phyloP scores from a whole-genome alignment of 306 rosid genomes.

The Citrullus colocynthis region DNA sequence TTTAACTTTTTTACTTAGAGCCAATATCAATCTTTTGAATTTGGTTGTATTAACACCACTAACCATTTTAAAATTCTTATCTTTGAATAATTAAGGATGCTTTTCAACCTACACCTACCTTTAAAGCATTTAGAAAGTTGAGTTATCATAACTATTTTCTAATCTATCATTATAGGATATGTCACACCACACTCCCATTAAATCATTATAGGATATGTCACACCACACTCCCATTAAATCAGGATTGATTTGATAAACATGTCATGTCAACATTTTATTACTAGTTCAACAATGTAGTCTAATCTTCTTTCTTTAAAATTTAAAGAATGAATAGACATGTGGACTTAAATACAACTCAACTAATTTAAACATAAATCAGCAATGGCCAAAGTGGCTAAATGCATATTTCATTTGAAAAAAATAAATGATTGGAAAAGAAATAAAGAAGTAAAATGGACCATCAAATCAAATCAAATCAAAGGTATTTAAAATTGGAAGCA shows the following conservation, averaged over 20 bases:
- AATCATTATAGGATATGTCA: background rate
- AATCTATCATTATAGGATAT: background rate
- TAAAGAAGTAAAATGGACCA: background rate
- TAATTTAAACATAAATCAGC: too few relatives aligned
- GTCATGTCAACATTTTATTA: background rate
- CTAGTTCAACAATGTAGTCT: too few relatives aligned
- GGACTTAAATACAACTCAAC: too few relatives aligned
- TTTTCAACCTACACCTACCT: background rate
- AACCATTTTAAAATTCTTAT: background rate
- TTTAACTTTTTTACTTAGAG: background rate
- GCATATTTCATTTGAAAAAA: background rate
- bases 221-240: background rate
- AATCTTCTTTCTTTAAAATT: too few relatives aligned
- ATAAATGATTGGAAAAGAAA: background rate
- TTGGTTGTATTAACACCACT: background rate
- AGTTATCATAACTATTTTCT: background rate
- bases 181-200: background rate
- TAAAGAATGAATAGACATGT: too few relatives aligned
- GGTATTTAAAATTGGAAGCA: background rate
- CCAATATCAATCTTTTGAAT: background rate
- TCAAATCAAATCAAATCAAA: background rate
- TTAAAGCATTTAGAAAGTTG: background rate
- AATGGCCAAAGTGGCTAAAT: background rate
- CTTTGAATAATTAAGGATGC: background rate
- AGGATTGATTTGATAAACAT: background rate